A percentile compares a stretch with the other conserved stretches of the same genome.
These are phyloP conservation scores for Isabelozyma gotoi DNA, from an alignment of 805 yeast species.

Conservation along the genomic window DNA sequence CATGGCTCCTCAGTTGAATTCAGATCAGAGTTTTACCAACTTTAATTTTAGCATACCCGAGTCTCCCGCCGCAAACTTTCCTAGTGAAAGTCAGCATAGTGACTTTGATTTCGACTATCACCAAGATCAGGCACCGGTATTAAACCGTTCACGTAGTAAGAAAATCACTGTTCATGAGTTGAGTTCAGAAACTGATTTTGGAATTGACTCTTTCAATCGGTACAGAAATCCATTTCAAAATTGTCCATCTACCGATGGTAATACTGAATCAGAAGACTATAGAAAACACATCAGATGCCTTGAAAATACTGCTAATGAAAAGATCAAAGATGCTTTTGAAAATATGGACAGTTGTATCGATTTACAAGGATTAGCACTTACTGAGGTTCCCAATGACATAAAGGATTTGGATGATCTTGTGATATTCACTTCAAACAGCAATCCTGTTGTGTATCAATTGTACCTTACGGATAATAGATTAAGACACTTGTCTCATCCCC, in stretches of 20 bases:
- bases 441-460: conserved; percentile 38
- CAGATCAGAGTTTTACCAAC: conserved; percentile 31
- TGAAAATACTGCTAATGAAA: conserved; percentile 34
- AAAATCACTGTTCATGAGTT: background rate
- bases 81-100: conserved; percentile 4
- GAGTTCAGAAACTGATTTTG: conserved; percentile 42
- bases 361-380: conserved; percentile 48
- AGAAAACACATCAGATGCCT: conserved; percentile 14
- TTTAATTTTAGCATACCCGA: conserved; percentile 21
- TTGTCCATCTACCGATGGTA: conserved; percentile 34
- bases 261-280: conserved; percentile 20
- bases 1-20: conserved; percentile 25
- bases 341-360: conserved; percentile 43
- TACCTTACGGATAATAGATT: conserved; percentile 52
- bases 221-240: conserved; percentile 23
- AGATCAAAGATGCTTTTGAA: conserved; percentile 49
- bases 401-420: conserved; percentile 57
- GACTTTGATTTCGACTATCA: background rate
- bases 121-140: background rate
- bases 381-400: conserved; percentile 55
- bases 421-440: conserved; percentile 25
- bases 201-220: conserved; percentile 49
- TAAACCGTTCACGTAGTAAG: background rate
- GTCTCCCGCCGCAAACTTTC: conserved; percentile 19
- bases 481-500: conserved; percentile 45